Evolutionary conservation across 257 asterid species (phyloP).

Genomic region (Solanum virginianum): DNA sequence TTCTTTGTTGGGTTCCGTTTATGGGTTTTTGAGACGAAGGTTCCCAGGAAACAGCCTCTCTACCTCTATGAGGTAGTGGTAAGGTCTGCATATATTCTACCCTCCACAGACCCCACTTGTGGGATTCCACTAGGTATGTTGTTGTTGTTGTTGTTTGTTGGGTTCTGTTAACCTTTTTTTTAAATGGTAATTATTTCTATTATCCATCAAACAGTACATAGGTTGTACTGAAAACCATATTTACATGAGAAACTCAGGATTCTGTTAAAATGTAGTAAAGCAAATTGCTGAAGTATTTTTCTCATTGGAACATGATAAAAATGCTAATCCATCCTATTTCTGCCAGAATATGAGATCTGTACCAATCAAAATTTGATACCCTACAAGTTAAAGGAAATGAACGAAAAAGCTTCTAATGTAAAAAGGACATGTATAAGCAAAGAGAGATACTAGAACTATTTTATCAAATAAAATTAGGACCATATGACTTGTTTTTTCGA

Average conservation of each 20-base stretch:
- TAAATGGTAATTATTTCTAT: no score
- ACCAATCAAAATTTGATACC: neutral
- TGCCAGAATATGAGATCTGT: neutral
- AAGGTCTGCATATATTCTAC: no score
- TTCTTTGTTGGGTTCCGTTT: neutral
- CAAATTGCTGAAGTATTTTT: neutral
- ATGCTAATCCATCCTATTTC: neutral
- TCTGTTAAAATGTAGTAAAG: neutral
- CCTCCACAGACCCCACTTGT: no score
- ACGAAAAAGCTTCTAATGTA: neutral
- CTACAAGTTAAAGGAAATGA: neutral
- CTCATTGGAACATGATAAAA: neutral
- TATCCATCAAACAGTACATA: no score
- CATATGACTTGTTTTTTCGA: neutral
- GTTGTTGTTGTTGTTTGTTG: no score
- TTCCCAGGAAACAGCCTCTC: no score
- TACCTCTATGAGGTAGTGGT: no score
- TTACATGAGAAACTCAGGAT: no score
- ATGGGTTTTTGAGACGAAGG: no score
- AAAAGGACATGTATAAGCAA: neutral
- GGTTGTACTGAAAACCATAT: no score
- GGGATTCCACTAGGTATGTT: no score
- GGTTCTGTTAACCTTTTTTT: neutral
- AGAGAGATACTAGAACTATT: neutral
- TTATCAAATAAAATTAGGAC: neutral